Evolutionary conservation across 1,139 yeast genomes (phyloP).

Genomic region (Suhomyces atakaporum): DNA sequence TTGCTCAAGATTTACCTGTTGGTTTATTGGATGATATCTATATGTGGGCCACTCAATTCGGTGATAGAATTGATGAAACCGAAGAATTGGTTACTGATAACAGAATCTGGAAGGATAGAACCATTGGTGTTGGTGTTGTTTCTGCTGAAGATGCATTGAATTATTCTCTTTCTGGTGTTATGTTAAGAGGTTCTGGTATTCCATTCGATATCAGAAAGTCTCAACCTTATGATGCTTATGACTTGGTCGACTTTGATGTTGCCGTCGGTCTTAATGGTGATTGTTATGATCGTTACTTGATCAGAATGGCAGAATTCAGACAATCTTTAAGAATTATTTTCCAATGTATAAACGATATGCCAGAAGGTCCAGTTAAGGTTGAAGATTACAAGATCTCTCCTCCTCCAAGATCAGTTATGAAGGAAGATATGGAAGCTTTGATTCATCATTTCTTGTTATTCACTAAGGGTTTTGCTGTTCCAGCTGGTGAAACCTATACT

Average conservation of each 20-base stretch:
- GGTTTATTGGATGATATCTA: conserved; percentile 87
- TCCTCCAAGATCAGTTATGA: conserved; percentile 81
- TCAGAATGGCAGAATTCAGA: conserved; percentile 90
- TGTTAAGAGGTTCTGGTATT: conserved; percentile 89
- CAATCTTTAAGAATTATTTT: conserved; percentile 86
- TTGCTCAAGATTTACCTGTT: conserved; percentile 81
- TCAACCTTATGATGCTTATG: conserved; percentile 91
- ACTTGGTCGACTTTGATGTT: conserved; percentile 79
- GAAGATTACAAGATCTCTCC: conserved; percentile 87
- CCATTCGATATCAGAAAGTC: conserved; percentile 86
- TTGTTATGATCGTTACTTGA: conserved; percentile 85
- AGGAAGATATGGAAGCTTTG: conserved; percentile 90
- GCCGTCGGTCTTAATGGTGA: conserved; percentile 89
- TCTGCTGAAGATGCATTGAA: conserved; percentile 87
- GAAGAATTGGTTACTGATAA: conserved; percentile 89
- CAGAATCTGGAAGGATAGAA: conserved; percentile 92
- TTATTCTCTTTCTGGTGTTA: conserved; percentile 80
- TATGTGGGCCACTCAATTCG: conserved; percentile 97
- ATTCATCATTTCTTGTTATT: conserved; percentile 86
- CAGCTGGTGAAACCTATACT: conserved; percentile 89
- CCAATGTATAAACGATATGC: conserved; percentile 90
- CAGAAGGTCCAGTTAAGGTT: conserved; percentile 89
- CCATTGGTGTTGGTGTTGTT: conserved; percentile 75
- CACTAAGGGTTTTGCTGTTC: conserved; percentile 88
- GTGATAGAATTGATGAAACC: conserved; percentile 88